Evolutionary conservation across 1,284 basidiomycete species (phyloP), one percentile per base, ranked within the genome.

Genomic region (Ceratobasidium sp.): DNA sequence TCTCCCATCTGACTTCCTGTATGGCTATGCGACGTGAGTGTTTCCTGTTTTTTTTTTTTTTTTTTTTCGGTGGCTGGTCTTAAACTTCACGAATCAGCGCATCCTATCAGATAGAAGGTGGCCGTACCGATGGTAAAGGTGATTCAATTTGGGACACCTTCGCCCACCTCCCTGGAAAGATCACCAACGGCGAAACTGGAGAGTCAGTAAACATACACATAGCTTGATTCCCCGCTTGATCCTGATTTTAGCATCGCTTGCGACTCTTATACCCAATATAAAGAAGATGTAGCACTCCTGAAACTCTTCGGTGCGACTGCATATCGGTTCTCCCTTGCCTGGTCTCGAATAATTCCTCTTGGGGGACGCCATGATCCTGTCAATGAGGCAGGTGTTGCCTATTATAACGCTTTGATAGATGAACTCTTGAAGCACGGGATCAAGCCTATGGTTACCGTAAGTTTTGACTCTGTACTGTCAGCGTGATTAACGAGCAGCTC

Each of bases 311-410:
- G 87, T 21, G 87, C 84, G 52, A 88, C 86, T 70, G 81, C 87
- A 0, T 83, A 82, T 77, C 82, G 88, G 16, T 91, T 93, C 79
- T 92, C 89, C 8, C 81, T 93, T 53, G 84, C 91, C 1, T 92
- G 91, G 91, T 86, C 88, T 3, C 83, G 91, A 39, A 84, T 93
- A 74, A 89, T 92, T 65, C 89, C 89, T 3, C 80, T 86, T 43
- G 89, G 87, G 8, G 89, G 91, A 30, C 84, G 87, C 34, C 83
- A 88, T 69, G 90, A 92, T 78, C 87, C 88, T 16, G 80, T 91
- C 50, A 93, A 91, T 77, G 82, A 84, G 74, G 81, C 84, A 71
- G 92, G 91, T 1, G 85, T 92, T 72, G 81, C 85, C 74, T 90
- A 85, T 76, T 92, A 92, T 79, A 84, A 85, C 18, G 81, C 84